phyloP scores from a whole-genome alignment of 257 asterid genomes.

The Nyctanthes arbortristis region DNA sequence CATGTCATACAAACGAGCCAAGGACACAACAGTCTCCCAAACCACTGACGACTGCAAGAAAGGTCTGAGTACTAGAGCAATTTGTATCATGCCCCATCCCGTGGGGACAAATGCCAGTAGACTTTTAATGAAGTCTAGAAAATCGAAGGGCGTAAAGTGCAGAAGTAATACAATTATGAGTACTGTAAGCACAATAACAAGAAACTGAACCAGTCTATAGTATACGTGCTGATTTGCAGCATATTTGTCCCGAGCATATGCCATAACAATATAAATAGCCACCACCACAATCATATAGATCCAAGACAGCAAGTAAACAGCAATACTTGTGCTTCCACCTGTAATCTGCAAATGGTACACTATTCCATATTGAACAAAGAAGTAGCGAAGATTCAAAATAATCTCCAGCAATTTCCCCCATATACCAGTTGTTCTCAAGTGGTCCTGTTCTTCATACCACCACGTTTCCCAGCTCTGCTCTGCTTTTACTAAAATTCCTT shows the following conservation, averaged over 20 bases:
- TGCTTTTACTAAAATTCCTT: conserved; percentile 72
- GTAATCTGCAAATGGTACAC: conserved; percentile 79
- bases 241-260: conserved; percentile 79
- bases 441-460: conserved; percentile 97
- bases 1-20: conserved; percentile 92
- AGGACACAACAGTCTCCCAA: conserved; percentile 84
- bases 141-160: conserved; percentile 42
- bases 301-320: conserved; percentile 91
- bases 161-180: conserved; percentile 54
- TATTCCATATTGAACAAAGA: conserved; percentile 93
- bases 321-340: conserved; percentile 44
- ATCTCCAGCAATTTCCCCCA: conserved; percentile 96
- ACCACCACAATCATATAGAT: conserved; percentile 56
- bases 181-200: conserved; percentile 49
- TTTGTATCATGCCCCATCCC: conserved; percentile 93
- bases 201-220: conserved; percentile 80
- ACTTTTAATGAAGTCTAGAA: conserved; percentile 63
- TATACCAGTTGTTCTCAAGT: conserved; percentile 85
- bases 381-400: conserved; percentile 82
- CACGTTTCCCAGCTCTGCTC: conserved; percentile 94
- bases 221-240: conserved; percentile 68
- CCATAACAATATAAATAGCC: conserved; percentile 55
- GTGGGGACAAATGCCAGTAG: conserved; percentile 91
- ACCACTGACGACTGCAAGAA: conserved; percentile 75
- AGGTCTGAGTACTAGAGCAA: conserved; percentile 89